Conservation (phyloP, 345 rosid species). For the Euphorbia tirucalli region DNA sequence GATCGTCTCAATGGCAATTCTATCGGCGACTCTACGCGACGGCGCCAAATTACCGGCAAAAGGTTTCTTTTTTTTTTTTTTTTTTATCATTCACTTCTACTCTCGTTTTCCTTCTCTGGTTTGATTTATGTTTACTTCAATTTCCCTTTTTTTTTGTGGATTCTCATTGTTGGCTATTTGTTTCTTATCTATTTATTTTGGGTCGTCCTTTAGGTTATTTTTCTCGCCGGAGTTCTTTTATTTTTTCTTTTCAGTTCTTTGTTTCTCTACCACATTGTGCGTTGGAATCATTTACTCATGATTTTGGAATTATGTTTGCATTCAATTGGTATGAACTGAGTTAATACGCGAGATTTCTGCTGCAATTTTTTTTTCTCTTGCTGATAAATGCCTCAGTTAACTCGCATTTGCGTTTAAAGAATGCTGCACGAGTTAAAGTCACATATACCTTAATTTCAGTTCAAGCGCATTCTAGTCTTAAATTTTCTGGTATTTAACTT, state of each 20-base stretch:
- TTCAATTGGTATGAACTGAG: not conserved
- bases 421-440: not conserved
- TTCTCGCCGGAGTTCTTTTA: not conserved
- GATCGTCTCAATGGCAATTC: slow-evolving; percentile 77
- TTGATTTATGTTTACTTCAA: not conserved
- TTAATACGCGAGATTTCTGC: not conserved
- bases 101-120: not conserved
- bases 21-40: slow-evolving; percentile 43
- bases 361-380: not conserved
- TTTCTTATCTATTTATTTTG: not conserved
- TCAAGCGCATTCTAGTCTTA: too few relatives aligned
- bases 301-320: not conserved
- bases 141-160: not conserved
- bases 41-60: slow-evolving; percentile 70
- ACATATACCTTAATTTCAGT: not conserved
- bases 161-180: not conserved
- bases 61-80: slow-evolving; percentile 40
- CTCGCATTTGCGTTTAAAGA: not conserved
- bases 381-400: not conserved
- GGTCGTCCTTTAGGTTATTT: too few relatives aligned
- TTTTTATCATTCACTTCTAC: not conserved
- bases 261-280: not conserved
- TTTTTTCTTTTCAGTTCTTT: not conserved
- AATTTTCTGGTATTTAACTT: not conserved
- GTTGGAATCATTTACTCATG: not conserved